Base-by-base conservation (phyloP, 352 stramenopile species). In the Globisporangium cylindrosporum region DNA sequence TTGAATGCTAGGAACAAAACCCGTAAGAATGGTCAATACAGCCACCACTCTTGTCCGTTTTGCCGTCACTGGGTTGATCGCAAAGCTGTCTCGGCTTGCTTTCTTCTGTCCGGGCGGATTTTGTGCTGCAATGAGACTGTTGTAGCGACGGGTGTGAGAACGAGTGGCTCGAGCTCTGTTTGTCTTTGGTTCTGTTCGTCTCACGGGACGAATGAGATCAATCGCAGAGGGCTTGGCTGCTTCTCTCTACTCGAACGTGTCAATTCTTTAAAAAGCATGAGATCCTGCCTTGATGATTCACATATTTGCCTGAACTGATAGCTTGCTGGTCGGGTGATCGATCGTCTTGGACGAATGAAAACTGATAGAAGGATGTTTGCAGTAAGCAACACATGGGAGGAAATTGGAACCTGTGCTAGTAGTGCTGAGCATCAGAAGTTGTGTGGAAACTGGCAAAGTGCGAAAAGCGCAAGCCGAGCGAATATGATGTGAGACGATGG, bases 31-130 rank as follows among this genome's bases (percentile, higher is more conserved):
- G 59, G 51, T 62, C 43, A 70, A 70, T 70, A 71, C 41, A 70
- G 18, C 24, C 15, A 66, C 49, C 54, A 55, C 24, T 68, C 32
- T 71, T 72, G 78, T 73, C 73, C 79, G 38, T 80, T 48, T 78
- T 91, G 77, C 86, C 86, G 88, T 96, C 87, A 94, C 88, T 93
- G 86, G 88, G 88, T 96, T 94, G 88, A 96, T 84, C 59, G 79
- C 79, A 85, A 85, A 71, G 65, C 73, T n/a, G 15, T 18, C 12
- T 14, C 25, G 27, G 27, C 79, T 75, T 89, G 83, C 80, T 74
- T 88, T 96, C 88, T 96, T 96, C 88, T 91, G 88, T 96, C 88
- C 88, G 88, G 88, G 88, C 88, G 88, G 86, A 80, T 93, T 94
- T 93, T 90, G 78, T 93, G 85, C 84, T 81, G 61, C 67, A 51